Percentiles rank a stretch among this genome's conserved stretches.
phyloP scores from a whole-genome alignment of 371 early-diverging fungal species.

The Mortierella sp. region DNA sequence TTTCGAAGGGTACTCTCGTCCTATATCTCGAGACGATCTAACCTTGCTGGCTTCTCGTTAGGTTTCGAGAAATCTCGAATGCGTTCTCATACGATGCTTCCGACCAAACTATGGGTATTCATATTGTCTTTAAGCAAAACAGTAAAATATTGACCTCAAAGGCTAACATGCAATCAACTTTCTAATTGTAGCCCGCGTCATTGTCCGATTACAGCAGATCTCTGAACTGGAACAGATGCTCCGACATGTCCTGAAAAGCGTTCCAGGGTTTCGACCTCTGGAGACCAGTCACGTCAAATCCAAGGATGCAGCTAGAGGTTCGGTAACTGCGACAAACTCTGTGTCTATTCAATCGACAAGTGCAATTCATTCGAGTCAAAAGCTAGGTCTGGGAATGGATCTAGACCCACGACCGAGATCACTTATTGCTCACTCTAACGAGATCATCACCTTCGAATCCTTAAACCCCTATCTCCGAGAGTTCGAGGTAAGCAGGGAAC shows the following conservation, averaged over 20 bases:
- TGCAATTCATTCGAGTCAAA: constrained; percentile 3
- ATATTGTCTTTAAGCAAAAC: neutral
- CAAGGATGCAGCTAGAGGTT: constrained; percentile 23
- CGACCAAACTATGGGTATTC: constrained; percentile 54
- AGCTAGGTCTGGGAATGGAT: constrained; percentile 11
- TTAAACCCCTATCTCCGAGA: constrained; percentile 59
- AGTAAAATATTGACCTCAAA: no score
- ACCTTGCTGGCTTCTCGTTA: constrained; percentile 22
- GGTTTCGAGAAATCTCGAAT: constrained; percentile 81
- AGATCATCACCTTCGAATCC: constrained; percentile 32
- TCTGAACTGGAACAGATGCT: constrained; percentile 61
- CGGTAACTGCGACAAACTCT: neutral
- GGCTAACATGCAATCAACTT: neutral
- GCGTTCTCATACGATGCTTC: constrained; percentile 67
- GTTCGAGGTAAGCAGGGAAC: constrained; percentile 55
- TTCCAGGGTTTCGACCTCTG: constrained; percentile 62
- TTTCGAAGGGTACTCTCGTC: neutral
- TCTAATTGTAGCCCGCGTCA: constrained; percentile 40
- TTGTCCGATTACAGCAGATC: constrained; percentile 54
- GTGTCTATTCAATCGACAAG: constrained; percentile 14
- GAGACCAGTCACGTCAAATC: constrained; percentile 30
- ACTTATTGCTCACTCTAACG: constrained; percentile 16
- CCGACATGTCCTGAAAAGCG: constrained; percentile 53
- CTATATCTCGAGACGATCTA: neutral
- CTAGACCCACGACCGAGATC: constrained; percentile 3